Evolutionary conservation across 768 basidiomycete genomes (phyloP).

Genomic region (Pleurotus tuoliensis): DNA sequence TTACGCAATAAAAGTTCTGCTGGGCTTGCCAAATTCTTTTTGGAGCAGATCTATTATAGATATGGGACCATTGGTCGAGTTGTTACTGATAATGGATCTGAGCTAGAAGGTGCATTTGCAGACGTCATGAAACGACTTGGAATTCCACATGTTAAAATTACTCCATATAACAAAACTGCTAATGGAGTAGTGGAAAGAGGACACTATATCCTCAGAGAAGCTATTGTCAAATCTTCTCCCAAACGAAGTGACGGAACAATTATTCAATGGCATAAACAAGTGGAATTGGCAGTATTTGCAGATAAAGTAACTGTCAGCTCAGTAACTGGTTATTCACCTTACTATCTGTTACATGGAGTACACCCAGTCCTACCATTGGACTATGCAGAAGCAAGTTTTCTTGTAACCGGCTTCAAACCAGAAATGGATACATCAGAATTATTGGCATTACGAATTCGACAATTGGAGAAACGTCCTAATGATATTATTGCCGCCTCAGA

Average conservation of each 20-base stretch:
- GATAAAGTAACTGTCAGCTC: slow-evolving; percentile 16
- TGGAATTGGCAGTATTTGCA: slow-evolving; percentile 10
- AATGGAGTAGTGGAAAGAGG: slow-evolving; percentile 33
- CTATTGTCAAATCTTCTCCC: slow-evolving; percentile 13
- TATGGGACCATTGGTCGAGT: slow-evolving; percentile 24
- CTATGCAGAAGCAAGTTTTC: slow-evolving; percentile 25
- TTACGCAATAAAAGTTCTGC: slow-evolving; percentile 12
- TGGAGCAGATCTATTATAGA: slow-evolving; percentile 26
- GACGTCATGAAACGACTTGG: background rate
- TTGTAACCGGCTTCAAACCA: slow-evolving; percentile 15
- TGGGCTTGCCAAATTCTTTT: slow-evolving; percentile 23
- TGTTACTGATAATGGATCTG: slow-evolving; percentile 26
- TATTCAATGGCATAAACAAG: background rate
- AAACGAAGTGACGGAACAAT: background rate
- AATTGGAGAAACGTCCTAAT: slow-evolving; percentile 15
- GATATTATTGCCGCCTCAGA: slow-evolving; percentile 17
- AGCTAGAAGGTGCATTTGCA: slow-evolving; percentile 15
- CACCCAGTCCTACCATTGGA: slow-evolving; percentile 28
- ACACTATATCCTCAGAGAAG: slow-evolving; percentile 27
- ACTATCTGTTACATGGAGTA: slow-evolving; percentile 22
- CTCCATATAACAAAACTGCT: slow-evolving; percentile 29
- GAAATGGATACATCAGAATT: slow-evolving; percentile 15
- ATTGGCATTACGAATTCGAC: slow-evolving; percentile 18
- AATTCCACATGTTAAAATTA: slow-evolving; percentile 25
- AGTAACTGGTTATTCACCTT: slow-evolving; percentile 18